Percentiles rank a stretch among this genome's conserved stretches.
Evolutionary conservation across 345 rosid species (phyloP).

Genomic region (Eucalyptus rudis): DNA sequence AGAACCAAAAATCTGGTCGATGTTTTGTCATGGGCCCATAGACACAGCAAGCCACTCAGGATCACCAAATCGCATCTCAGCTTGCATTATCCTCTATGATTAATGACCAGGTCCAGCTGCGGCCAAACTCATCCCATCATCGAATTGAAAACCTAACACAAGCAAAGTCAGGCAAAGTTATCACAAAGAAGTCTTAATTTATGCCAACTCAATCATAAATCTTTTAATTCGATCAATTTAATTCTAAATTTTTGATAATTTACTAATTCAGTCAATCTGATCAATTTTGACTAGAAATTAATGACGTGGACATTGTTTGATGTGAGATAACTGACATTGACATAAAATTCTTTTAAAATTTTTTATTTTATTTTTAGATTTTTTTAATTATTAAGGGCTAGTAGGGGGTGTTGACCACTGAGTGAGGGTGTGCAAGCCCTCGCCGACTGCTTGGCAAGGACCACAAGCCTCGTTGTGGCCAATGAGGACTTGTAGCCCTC

Average conservation of each 20-base stretch:
- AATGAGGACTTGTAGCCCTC: background rate
- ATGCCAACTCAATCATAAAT: background rate
- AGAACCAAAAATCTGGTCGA: background rate
- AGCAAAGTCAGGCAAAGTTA: background rate
- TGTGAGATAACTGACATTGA: rapidly evolving
- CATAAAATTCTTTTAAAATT: too few species aligned
- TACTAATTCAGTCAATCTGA: rapidly evolving
- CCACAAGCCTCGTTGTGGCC: background rate
- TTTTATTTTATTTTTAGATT: too few species aligned
- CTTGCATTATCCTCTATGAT: background rate
- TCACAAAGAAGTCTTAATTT: background rate
- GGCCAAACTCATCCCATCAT: background rate
- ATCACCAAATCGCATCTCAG: background rate
- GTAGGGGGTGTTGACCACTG: rapidly evolving
- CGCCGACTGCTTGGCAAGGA: rapidly evolving
- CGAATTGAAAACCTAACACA: background rate
- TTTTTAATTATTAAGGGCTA: too few species aligned
- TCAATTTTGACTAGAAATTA: rapidly evolving
- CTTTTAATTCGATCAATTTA: background rate
- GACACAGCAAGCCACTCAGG: background rate
- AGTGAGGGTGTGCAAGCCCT: background rate
- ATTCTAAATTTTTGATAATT: background rate
- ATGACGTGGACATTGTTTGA: rapidly evolving
- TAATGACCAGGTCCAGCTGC: background rate
- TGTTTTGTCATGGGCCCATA: background rate